Evolutionary conservation across 305 asterid genomes (phyloP).

Genomic region (Fraxinus baroniana): DNA sequence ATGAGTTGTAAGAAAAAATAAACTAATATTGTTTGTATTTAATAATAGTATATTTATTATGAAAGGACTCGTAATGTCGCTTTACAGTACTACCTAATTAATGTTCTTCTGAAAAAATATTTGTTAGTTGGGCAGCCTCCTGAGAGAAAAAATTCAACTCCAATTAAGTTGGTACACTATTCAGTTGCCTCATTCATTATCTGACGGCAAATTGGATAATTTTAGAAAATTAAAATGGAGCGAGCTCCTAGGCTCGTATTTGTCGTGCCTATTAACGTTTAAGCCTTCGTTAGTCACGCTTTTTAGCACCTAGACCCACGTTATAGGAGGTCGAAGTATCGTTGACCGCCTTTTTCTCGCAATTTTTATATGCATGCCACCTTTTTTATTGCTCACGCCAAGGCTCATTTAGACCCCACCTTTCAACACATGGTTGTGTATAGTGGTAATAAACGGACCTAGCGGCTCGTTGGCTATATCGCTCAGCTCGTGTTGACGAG

Average conservation of each 20-base stretch:
- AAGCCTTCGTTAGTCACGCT: neutral
- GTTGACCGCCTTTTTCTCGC: neutral
- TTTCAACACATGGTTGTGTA: neutral
- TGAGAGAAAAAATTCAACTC: neutral
- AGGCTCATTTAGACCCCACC: neutral
- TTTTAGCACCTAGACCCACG: neutral
- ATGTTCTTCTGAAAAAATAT: neutral
- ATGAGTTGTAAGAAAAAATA: neutral
- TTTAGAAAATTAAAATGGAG: neutral
- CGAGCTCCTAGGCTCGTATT: neutral
- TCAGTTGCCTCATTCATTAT: neutral
- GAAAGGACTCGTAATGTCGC: neutral
- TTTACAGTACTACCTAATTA: neutral
- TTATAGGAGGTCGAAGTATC: neutral
- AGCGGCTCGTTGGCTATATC: no score
- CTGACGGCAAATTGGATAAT: neutral
- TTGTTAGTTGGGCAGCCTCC: neutral
- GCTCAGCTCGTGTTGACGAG: no score
- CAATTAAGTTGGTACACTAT: neutral
- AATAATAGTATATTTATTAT: neutral
- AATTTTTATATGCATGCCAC: neutral
- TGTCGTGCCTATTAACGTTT: neutral
- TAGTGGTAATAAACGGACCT: no score
- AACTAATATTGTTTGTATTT: neutral
- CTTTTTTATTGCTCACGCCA: neutral